Evolutionary conservation across 306 rosid species (phyloP).

Genomic region (Rubus parviflorus): DNA sequence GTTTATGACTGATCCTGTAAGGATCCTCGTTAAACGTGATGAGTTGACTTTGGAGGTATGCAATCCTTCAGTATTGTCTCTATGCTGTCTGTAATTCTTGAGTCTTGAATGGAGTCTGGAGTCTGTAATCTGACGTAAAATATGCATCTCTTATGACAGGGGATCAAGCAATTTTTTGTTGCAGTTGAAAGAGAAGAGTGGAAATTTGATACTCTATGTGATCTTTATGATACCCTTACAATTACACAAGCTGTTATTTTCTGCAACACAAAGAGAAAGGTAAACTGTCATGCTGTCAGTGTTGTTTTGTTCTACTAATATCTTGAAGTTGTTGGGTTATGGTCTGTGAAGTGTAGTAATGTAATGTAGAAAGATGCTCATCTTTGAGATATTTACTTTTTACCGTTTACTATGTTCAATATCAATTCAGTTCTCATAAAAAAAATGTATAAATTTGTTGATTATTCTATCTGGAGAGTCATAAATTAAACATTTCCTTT

Average conservation of each 20-base stretch:
- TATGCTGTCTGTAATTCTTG: background rate
- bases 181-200: conserved; percentile 98
- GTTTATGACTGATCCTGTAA: conserved; percentile 98
- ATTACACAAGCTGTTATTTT: conserved; percentile 98
- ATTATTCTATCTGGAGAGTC: background rate
- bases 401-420: background rate
- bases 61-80: conserved; percentile 16
- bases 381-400: background rate
- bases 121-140: conserved; percentile 20
- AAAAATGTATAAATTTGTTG: background rate
- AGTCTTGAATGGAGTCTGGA: background rate
- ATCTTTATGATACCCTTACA: conserved; percentile 95
- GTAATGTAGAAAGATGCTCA: background rate
- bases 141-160: conserved; percentile 47
- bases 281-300: conserved; percentile 16
- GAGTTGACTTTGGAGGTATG: conserved; percentile 95
- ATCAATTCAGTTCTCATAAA: background rate
- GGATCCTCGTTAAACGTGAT: conserved; percentile 99
- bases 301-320: background rate
- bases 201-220: conserved; percentile 96
- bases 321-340: background rate
- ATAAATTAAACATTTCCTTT: background rate
- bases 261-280: conserved; percentile 98
- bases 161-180: conserved; percentile 97
- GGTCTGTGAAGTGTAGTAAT: background rate